phyloP scores from a whole-genome alignment of 768 basidiomycete genomes.

The Chalciporus piperatus region DNA sequence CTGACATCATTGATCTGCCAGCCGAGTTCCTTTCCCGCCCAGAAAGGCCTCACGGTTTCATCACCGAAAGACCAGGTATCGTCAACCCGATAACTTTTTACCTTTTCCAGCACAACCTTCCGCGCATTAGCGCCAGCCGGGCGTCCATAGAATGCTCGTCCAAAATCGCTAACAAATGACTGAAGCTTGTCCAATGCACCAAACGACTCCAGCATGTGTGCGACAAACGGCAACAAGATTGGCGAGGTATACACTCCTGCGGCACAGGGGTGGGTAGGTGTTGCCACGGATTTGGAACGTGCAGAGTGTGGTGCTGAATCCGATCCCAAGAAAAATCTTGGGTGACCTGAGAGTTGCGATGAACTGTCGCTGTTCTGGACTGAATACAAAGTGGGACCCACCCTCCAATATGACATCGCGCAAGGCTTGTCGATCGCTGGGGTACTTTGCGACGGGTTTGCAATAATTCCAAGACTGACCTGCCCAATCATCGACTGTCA shows the following conservation, averaged over 20 bases:
- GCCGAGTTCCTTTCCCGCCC: conserved; percentile 74
- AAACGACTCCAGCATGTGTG: conserved; percentile 84
- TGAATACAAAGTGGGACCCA: conserved; percentile 25
- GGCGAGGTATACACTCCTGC: conserved; percentile 97
- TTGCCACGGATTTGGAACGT: conserved; percentile 63
- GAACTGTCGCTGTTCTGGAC: background rate
- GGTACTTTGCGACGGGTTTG: conserved; percentile 97
- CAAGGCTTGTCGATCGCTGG: conserved; percentile 84
- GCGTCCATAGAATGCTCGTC: conserved; percentile 74
- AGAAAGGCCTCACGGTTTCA: conserved; percentile 75
- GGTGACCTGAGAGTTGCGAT: conserved; percentile 56
- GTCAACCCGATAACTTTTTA: conserved; percentile 39
- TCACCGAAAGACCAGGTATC: conserved; percentile 43
- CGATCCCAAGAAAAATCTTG: conserved; percentile 95
- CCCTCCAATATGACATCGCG: conserved; percentile 75
- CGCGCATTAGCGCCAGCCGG: conserved; percentile 29
- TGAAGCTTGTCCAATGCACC: conserved; percentile 80
- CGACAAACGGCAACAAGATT: conserved; percentile 85
- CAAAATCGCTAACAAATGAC: conserved; percentile 75
- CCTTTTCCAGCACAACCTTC: conserved; percentile 44
- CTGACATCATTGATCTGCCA: conserved; percentile 56
- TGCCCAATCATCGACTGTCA: conserved; percentile 96
- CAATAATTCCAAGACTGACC: conserved; percentile 95
- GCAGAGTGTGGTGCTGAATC: conserved; percentile 94
- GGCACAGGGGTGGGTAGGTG: conserved; percentile 74